Evolutionary conservation across 345 rosid species (phyloP).

Genomic region (Clarkia xantiana): DNA sequence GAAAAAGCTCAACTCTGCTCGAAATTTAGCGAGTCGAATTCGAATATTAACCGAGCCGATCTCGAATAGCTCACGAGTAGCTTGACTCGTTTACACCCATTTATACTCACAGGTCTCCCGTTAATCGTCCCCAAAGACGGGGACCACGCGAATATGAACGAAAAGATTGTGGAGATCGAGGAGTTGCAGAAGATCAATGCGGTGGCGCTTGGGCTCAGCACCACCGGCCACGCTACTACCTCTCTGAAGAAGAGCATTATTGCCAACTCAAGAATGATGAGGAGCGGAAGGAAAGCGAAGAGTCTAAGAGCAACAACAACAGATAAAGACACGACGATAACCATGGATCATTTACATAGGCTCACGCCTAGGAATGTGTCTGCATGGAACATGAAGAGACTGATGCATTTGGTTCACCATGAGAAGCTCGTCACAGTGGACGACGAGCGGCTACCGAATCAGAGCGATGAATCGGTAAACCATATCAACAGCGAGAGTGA

Average conservation of each 20-base stretch:
- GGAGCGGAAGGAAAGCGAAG: conserved; percentile 9
- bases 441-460: conserved; percentile 39
- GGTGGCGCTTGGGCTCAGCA: conserved; percentile 7
- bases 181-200: conserved; percentile 20
- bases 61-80: too few relatives aligned
- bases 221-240: not conserved
- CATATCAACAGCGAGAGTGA: conserved; percentile 19
- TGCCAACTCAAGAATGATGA: not conserved
- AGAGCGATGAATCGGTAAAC: conserved; percentile 32
- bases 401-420: conserved; percentile 40
- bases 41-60: too few relatives aligned
- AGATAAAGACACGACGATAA: conserved; percentile 29
- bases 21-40: too few relatives aligned
- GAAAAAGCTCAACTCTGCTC: too few relatives aligned
- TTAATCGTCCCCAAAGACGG: conserved; percentile 38
- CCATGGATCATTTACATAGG: conserved; percentile 36
- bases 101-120: conserved; percentile 56
- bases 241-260: too few relatives aligned
- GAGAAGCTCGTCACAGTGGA: conserved; percentile 42
- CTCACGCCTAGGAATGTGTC: conserved; percentile 47
- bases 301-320: too few relatives aligned
- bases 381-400: conserved; percentile 64
- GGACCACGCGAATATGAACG: too few relatives aligned
- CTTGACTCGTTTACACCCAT: too few relatives aligned
- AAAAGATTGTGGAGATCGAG: conserved; percentile 24